Conservation (phyloP, 2,329 filamentous ascomycete genomes). For the Boeremia exigua region DNA sequence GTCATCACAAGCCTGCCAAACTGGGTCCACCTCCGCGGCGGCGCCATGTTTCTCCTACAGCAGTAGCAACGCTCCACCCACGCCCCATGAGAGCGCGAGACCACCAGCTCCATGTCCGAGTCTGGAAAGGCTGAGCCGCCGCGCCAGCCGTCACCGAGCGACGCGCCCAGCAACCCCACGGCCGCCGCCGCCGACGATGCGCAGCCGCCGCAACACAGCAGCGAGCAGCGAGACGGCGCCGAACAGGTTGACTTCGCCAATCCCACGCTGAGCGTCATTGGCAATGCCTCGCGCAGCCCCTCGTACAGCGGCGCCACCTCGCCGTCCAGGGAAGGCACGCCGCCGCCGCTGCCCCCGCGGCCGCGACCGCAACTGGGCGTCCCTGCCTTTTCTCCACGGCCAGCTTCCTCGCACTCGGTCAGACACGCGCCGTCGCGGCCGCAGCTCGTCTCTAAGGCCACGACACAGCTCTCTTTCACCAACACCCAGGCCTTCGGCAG, state of each 20-base stretch:
- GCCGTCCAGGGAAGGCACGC: slow-evolving; percentile 53
- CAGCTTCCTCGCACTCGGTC: slow-evolving; percentile 51
- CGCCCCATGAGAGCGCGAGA: slow-evolving; percentile 25
- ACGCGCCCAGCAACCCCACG: slow-evolving; percentile 41
- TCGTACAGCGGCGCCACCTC: slow-evolving; percentile 33
- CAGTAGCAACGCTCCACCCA: slow-evolving; percentile 6
- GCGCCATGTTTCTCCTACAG: slow-evolving; percentile 1
- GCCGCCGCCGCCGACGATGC: slow-evolving; percentile 44
- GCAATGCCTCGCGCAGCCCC: slow-evolving; percentile 31
- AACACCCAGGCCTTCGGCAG: slow-evolving; percentile 79
- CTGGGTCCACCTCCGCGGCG: slow-evolving; percentile 10
- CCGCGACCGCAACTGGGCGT: slow-evolving; percentile 54
- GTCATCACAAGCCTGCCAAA: background rate
- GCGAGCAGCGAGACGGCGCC: slow-evolving; percentile 23
- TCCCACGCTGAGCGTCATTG: slow-evolving; percentile 43
- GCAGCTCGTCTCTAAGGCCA: slow-evolving; percentile 68
- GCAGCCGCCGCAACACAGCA: background rate
- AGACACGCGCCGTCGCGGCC: slow-evolving; percentile 46
- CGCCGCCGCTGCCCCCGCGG: slow-evolving; percentile 64
- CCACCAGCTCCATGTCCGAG: slow-evolving; percentile 35
- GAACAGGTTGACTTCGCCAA: slow-evolving; percentile 43
- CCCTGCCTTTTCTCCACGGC: slow-evolving; percentile 39
- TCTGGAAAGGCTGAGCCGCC: slow-evolving; percentile 35
- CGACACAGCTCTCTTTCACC: slow-evolving; percentile 81
- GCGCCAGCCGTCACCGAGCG: slow-evolving; percentile 21